phyloP scores from a whole-genome alignment of 2,329 filamentous ascomycete genomes.

The Malbranchea zuffiana region DNA sequence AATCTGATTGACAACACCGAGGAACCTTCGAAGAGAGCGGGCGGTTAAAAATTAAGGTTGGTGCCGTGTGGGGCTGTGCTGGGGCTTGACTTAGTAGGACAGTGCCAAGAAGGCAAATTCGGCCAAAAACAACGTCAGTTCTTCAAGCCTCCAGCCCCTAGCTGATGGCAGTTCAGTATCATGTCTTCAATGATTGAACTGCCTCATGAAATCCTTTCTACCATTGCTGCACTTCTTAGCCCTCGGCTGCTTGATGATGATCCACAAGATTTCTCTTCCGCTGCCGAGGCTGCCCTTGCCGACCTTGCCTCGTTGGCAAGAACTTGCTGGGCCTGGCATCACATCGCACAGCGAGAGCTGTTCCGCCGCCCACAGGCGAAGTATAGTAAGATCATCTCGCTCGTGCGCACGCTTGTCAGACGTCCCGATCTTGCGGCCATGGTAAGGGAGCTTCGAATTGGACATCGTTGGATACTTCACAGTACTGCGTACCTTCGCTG shows the following conservation, averaged over 20 bases:
- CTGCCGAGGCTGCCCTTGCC: neutral
- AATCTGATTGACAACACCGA: too few relatives aligned
- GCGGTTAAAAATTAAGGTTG: too few relatives aligned
- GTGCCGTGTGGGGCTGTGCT: too few relatives aligned
- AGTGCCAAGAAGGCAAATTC: too few relatives aligned
- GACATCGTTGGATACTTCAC: neutral
- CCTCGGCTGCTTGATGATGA: neutral
- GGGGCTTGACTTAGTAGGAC: too few relatives aligned
- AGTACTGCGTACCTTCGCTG: neutral
- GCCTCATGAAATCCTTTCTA: slow-evolving; percentile 2
- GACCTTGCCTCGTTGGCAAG: slow-evolving; percentile 1
- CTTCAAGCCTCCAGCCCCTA: too few relatives aligned
- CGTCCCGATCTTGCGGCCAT: neutral
- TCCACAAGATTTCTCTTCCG: neutral
- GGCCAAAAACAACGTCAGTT: too few relatives aligned
- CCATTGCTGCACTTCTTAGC: neutral
- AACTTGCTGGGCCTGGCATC: neutral
- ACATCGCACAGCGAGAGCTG: neutral
- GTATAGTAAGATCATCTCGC: neutral
- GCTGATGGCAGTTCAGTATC: too few relatives aligned
- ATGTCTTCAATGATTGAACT: too few relatives aligned
- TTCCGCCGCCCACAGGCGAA: neutral
- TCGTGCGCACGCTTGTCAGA: neutral
- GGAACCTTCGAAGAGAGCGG: too few relatives aligned
- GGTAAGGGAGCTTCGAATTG: neutral